Percentiles rank a stretch among this genome's conserved stretches.
Conservation (phyloP, 108 stramenopile genomes). For the Ochromonas danica region DNA sequence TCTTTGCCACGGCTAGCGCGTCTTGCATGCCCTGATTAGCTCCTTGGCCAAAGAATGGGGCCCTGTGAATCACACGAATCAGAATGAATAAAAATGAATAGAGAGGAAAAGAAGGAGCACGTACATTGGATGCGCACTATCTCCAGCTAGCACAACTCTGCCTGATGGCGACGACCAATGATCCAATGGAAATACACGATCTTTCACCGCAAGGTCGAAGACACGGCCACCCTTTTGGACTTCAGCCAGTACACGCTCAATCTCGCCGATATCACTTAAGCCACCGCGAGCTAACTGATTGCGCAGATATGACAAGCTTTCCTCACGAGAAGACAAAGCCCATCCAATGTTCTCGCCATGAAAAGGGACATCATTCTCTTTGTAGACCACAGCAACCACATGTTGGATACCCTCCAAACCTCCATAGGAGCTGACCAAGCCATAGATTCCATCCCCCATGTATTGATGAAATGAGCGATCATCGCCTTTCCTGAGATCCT, state of each 20-base stretch:
- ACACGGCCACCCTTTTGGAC: not conserved
- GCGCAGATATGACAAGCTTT: not conserved
- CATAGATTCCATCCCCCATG: not conserved
- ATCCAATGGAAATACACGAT: not conserved
- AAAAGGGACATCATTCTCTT: not conserved
- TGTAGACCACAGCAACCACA: not conserved
- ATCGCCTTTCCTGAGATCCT: not conserved
- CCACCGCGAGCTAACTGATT: not conserved
- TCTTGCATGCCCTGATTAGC: conserved; percentile 84
- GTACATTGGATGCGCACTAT: conserved; percentile 89
- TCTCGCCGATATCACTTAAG: not conserved
- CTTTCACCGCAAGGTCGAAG: conserved; percentile 11
- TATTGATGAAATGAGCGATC: not conserved
- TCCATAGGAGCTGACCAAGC: not conserved
- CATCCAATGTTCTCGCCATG: not conserved
- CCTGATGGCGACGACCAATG: not conserved
- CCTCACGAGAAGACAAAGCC: not conserved
- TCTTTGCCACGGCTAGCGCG: conserved; percentile 46
- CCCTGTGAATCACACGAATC: not conserved
- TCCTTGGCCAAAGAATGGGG: conserved; percentile 95
- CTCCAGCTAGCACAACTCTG: conserved; percentile 66
- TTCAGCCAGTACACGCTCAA: not conserved
- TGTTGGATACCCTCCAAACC: not conserved
- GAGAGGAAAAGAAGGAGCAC: too few species aligned
- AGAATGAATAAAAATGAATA: too few species aligned